phyloP scores from a whole-genome alignment of 1,284 basidiomycete species.

The Sporisorium reilianum region DNA sequence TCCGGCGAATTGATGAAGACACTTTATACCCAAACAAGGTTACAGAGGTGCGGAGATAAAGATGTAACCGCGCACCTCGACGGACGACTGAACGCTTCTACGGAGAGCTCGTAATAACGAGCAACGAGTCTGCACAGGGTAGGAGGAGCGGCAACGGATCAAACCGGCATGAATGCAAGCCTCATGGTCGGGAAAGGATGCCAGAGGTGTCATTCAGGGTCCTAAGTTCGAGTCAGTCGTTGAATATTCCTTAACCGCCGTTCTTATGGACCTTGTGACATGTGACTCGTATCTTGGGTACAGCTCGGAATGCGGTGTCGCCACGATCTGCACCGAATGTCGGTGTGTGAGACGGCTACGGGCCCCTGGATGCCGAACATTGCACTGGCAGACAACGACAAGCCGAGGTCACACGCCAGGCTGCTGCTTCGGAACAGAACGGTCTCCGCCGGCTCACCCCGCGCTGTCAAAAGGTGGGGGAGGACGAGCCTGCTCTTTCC shows the following conservation, averaged over 20 bases:
- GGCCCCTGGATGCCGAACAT: background rate
- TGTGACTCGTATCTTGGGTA: background rate
- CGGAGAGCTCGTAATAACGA: background rate
- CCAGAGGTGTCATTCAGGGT: background rate
- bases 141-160: background rate
- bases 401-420: background rate
- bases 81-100: too few species aligned
- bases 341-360: background rate
- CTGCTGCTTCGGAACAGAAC: constrained; percentile 3
- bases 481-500: background rate
- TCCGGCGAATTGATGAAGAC: background rate
- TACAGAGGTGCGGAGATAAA: background rate
- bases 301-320: background rate
- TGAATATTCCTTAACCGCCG: background rate
- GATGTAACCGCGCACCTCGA: background rate
- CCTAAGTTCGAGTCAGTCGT: background rate
- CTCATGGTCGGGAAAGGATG: background rate
- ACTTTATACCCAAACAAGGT: background rate
- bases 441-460: background rate
- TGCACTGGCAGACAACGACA: background rate
- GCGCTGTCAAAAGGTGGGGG: background rate
- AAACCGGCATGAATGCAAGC: background rate
- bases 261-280: too few species aligned
- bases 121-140: background rate
- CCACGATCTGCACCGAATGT: constrained; percentile 2